Evolutionary conservation across 2,329 filamentous ascomycete genomes (phyloP).

Genomic region (Dryadomyces quercus-mongolicae): DNA sequence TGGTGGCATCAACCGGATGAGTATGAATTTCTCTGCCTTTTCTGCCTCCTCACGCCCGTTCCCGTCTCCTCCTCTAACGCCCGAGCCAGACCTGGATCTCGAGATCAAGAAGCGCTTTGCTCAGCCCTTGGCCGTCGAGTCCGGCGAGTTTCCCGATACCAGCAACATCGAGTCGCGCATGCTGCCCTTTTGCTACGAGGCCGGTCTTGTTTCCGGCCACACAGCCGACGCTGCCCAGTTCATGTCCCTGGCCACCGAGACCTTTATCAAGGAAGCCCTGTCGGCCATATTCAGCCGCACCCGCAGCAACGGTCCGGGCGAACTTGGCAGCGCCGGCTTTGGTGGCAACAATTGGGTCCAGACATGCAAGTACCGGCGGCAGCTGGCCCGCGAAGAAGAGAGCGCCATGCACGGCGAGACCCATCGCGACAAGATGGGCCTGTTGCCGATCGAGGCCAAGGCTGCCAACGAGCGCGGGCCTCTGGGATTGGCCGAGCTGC

Average conservation of each 20-base stretch:
- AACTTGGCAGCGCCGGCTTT: slow-evolving; percentile 48
- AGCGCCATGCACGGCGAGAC: slow-evolving; percentile 62
- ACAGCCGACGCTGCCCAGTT: slow-evolving; percentile 48
- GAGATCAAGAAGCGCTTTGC: slow-evolving; percentile 56
- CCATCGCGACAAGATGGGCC: slow-evolving; percentile 58
- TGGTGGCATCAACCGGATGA: slow-evolving; percentile 68
- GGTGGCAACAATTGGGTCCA: slow-evolving; percentile 63
- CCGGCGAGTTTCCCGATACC: slow-evolving; percentile 57
- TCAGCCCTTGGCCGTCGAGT: slow-evolving; percentile 53
- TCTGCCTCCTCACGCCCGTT: too few species aligned
- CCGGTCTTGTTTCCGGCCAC: slow-evolving; percentile 48
- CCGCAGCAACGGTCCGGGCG: slow-evolving; percentile 51
- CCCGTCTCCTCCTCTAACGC: neutral
- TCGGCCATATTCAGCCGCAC: slow-evolving; percentile 52
- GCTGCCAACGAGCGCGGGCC: slow-evolving; percentile 59
- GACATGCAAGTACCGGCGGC: slow-evolving; percentile 64
- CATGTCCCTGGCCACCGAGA: slow-evolving; percentile 53
- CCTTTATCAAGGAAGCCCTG: slow-evolving; percentile 54
- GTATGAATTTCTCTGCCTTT: slow-evolving; percentile 31
- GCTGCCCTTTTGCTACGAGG: slow-evolving; percentile 57
- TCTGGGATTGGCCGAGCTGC: slow-evolving; percentile 66
- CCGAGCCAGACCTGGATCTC: slow-evolving; percentile 44
- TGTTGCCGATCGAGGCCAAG: slow-evolving; percentile 72
- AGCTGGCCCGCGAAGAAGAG: slow-evolving; percentile 65
- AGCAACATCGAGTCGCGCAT: slow-evolving; percentile 51